Evolutionary conservation across 352 stramenopile genomes (phyloP), one percentile per base, ranked within the genome.

Genomic region (Pythium sukuiense): DNA sequence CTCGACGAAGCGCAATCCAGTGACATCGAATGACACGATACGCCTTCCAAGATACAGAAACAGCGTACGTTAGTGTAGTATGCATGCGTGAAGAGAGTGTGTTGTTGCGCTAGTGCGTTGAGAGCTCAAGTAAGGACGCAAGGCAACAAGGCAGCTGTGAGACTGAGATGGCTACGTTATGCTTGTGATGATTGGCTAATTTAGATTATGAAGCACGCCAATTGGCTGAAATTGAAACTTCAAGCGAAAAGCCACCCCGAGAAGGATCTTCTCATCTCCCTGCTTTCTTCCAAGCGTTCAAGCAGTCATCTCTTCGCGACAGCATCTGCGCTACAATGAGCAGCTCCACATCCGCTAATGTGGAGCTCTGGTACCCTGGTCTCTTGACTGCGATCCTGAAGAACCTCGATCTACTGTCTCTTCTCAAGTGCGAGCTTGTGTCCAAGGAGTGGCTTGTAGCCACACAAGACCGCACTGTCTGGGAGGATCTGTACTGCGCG

Each of bases 361-460:
- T 16, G 35, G 35, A 12, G 52, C 26, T 14, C 29, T 48, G 70
- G 32, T 59, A 50, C 20, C 61, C 61, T 3, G 62, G 67, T 29
- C 49, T 80, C 0, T 60, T 76, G 24, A 29, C 29, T 4, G 35
- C 63, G 11, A 49, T 56, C 41, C 59, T 76, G 3, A n/a, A 20
- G 29, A 76, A 64, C 24, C 46, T 77, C n/a, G 73, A 77, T 43
- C 35, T 69, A 11, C 11, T 27, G n/a, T 65, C 73, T 18, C 59
- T 79, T 4, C 29, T 58, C 2, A 54, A 52, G 6, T 74, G 69
- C 39, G 56, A 67, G 24, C 14, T 46, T 12, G 71, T 77, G 6
- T 61, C 50, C 11, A 35, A 55, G 26, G 59, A 67, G 20, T 80
- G 72, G 65, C 53, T 56, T 13, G 2, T 4, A 3, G 26, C 61